Percentiles rank a stretch among this genome's conserved stretches.
Conservation (phyloP, 1,284 basidiomycete genomes). For the Ustilago xerochloae region DNA sequence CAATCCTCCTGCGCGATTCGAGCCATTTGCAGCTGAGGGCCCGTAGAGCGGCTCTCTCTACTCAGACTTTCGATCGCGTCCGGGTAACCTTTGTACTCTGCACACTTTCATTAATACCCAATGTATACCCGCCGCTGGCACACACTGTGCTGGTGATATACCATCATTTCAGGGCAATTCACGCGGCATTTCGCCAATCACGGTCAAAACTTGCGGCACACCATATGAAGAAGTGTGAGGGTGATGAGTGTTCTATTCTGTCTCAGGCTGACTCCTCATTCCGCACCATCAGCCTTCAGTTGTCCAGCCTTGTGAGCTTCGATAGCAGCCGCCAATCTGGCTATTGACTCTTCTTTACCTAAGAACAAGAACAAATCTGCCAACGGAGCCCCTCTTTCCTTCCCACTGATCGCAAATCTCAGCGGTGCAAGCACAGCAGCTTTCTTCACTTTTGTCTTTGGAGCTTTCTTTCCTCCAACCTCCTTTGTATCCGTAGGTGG, state of each 20-base stretch:
- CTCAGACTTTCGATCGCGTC: too few species aligned
- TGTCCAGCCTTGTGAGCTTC: not conserved
- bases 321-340: conserved; percentile 10
- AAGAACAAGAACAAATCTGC: conserved; percentile 42
- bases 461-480: not conserved
- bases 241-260: not conserved
- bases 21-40: conserved; percentile 7
- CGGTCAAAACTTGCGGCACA: not conserved
- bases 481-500: conserved; percentile 2
- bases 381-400: conserved; percentile 29
- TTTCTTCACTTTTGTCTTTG: conserved; percentile 38
- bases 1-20: conserved; percentile 20
- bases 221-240: not conserved
- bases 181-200: too few species aligned
- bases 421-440: conserved; percentile 37
- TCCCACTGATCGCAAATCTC: conserved; percentile 36
- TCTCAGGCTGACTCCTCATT: not conserved
- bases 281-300: not conserved
- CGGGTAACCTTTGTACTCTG: too few species aligned
- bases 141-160: not conserved
- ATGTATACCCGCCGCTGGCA: conserved; percentile 1
- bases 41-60: too few species aligned
- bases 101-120: not conserved
- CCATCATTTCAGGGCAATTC: not conserved
- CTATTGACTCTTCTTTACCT: conserved; percentile 12